Conservation (phyloP, 768 basidiomycete species). For the Suillus discolor region DNA sequence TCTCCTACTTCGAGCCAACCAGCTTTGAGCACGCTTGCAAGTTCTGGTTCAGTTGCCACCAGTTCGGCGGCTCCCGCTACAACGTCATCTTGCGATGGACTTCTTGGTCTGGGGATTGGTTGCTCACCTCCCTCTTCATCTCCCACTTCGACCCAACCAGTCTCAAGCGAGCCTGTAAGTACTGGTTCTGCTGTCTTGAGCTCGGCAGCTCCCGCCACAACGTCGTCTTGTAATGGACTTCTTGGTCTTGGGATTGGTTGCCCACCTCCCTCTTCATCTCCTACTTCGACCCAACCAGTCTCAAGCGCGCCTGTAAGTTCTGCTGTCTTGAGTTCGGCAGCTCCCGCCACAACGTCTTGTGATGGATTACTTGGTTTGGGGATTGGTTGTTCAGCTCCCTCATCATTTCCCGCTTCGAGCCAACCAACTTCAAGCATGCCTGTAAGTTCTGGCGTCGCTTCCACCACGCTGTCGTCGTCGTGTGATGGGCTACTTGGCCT, state of each 20-base stretch:
- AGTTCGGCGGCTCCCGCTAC: not conserved
- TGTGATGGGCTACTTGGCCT: conserved; percentile 21
- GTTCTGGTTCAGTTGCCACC: conserved; percentile 4
- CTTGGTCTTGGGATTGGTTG: conserved; percentile 18
- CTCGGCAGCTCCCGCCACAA: conserved; percentile 7
- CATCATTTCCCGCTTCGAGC: conserved; percentile 14
- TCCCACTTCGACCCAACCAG: conserved; percentile 13
- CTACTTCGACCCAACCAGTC: not conserved
- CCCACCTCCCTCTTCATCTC: not conserved
- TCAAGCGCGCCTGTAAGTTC: not conserved
- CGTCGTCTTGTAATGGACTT: conserved; percentile 15
- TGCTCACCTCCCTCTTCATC: conserved; percentile 10
- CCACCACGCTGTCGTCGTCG: too few relatives aligned
- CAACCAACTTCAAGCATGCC: conserved; percentile 10
- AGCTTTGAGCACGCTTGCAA: conserved; percentile 1
- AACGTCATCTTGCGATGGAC: conserved; percentile 13
- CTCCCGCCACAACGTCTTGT: conserved; percentile 12
- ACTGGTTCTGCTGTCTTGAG: not conserved
- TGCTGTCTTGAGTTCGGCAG: not conserved
- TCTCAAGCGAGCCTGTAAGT: conserved; percentile 6
- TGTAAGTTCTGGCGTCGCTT: too few relatives aligned
- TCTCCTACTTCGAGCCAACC: conserved; percentile 10
- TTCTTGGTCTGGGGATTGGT: conserved; percentile 17
- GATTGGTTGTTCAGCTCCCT: conserved; percentile 11
- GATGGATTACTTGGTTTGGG: conserved; percentile 15